These are phyloP conservation scores for Oidiodendron maius DNA, from an alignment of 495 filamentous ascomycete genomes.

Conservation along the genomic window DNA sequence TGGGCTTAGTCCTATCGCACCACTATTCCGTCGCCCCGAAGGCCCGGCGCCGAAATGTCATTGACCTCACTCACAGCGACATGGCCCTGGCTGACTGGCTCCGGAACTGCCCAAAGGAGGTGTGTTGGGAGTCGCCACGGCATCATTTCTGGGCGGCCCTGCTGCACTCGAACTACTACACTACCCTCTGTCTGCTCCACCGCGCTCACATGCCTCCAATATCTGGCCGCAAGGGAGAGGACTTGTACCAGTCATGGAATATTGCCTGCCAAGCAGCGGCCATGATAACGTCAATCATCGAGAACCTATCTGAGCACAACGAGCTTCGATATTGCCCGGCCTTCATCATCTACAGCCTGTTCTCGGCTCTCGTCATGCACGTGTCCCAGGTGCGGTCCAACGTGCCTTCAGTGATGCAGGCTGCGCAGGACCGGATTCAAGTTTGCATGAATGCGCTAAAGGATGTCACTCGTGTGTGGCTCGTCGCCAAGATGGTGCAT, in stretches of 20 bases:
- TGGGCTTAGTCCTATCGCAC: slow-evolving; percentile 94
- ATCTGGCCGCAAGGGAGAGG: slow-evolving; percentile 59
- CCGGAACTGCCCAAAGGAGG: slow-evolving; percentile 87
- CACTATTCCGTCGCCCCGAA: slow-evolving; percentile 97
- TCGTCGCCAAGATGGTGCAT: slow-evolving; percentile 98
- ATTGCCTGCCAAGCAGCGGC: slow-evolving; percentile 96
- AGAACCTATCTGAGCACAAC: slow-evolving; percentile 76
- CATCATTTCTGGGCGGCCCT: slow-evolving; percentile 97
- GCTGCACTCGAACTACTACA: slow-evolving; percentile 96
- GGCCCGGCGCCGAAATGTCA: slow-evolving; percentile 79
- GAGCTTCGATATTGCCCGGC: slow-evolving; percentile 89
- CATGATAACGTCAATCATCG: slow-evolving; percentile 96
- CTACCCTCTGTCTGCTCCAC: slow-evolving; percentile 89
- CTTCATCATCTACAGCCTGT: slow-evolving; percentile 94
- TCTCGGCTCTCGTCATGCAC: slow-evolving; percentile 98
- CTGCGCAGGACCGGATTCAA: slow-evolving; percentile 79
- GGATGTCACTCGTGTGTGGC: slow-evolving; percentile 93
- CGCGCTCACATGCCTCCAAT: slow-evolving; percentile 95
- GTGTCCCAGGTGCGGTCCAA: slow-evolving; percentile 97
- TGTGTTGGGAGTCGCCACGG: slow-evolving; percentile 79
- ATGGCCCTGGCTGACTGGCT: slow-evolving; percentile 98
- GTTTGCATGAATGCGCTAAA: slow-evolving; percentile 91
- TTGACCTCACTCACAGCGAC: slow-evolving; percentile 94
- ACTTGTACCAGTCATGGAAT: slow-evolving; percentile 83
- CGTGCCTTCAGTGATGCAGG: slow-evolving; percentile 74